These are phyloP conservation scores for Nicotiana knightiana DNA, from an alignment of 257 asterid species.

Conservation along the genomic window DNA sequence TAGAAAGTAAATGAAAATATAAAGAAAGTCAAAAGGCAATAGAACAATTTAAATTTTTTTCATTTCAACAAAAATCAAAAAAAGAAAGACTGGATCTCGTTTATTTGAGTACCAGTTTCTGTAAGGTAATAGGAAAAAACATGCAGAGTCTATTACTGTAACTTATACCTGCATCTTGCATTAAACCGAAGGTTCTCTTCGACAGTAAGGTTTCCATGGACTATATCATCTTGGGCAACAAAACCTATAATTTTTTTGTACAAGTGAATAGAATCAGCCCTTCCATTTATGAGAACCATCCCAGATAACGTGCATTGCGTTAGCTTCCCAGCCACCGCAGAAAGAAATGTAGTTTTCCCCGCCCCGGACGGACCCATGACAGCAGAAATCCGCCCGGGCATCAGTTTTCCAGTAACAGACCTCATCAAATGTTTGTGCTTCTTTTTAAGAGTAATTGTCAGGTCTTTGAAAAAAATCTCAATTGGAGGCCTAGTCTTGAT, in stretches of 20 bases:
- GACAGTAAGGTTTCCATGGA: constrained; percentile 89
- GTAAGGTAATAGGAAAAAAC: not conserved
- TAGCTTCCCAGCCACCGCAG: constrained; percentile 77
- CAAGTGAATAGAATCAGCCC: constrained; percentile 62
- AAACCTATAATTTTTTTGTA: constrained; percentile 81
- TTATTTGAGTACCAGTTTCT: not conserved
- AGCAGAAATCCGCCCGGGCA: constrained; percentile 83
- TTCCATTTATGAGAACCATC: constrained; percentile 77
- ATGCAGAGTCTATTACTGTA: not conserved
- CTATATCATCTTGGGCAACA: constrained; percentile 96
- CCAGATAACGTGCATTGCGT: constrained; percentile 69
- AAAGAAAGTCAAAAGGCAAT: not conserved
- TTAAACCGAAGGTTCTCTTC: constrained; percentile 92
- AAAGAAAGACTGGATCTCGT: not conserved
- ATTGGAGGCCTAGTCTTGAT: constrained; percentile 61
- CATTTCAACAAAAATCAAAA: not conserved
- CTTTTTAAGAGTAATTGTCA: constrained; percentile 66
- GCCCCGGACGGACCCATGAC: constrained; percentile 99
- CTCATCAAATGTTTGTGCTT: constrained; percentile 86
- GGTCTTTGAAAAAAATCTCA: constrained; percentile 83
- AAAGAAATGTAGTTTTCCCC: constrained; percentile 92
- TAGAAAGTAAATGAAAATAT: not conserved
- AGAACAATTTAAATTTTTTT: not conserved
- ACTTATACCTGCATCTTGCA: constrained; percentile 88
- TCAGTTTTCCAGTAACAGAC: constrained; percentile 68